Conservation (phyloP, 1,284 basidiomycete genomes). For the Fereydounia khargensis region DNA sequence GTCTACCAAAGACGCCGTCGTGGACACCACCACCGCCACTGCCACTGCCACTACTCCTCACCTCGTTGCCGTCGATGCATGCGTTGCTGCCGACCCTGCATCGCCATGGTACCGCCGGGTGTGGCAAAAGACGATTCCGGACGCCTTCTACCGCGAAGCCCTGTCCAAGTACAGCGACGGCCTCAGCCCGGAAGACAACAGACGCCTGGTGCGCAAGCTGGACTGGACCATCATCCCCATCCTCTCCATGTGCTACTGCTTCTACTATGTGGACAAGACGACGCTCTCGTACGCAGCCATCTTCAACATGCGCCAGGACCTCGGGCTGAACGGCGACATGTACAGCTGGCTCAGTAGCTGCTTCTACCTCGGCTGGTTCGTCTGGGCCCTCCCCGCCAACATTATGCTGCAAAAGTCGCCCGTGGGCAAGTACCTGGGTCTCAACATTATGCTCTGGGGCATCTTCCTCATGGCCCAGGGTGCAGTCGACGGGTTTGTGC, state of each 20-base stretch:
- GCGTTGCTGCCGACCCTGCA: no score
- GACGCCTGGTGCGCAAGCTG: conserved; percentile 25
- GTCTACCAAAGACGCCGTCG: no score
- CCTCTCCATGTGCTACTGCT: conserved; percentile 60
- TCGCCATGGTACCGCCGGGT: no score
- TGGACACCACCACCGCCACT: no score
- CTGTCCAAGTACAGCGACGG: no score
- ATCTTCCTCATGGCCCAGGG: conserved; percentile 61
- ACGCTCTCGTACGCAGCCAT: conserved; percentile 61
- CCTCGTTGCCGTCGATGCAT: no score
- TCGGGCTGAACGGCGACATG: conserved; percentile 33
- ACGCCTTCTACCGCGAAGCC: no score
- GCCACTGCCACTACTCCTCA: no score
- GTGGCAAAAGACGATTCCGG: no score
- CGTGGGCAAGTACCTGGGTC: conserved; percentile 52
- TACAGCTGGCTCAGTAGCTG: conserved; percentile 36
- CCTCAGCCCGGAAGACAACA: no score
- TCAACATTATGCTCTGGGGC: conserved; percentile 60
- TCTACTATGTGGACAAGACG: conserved; percentile 62
- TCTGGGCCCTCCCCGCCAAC: conserved; percentile 60
- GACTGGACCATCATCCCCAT: conserved; percentile 58
- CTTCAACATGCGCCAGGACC: conserved; percentile 61
- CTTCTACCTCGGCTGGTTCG: conserved; percentile 63
- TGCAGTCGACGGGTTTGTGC: conserved; percentile 56
- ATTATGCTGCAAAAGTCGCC: conserved; percentile 60